phyloP scores from a whole-genome alignment of 148 eudicot genomes.

The Rhododendron ovatum region DNA sequence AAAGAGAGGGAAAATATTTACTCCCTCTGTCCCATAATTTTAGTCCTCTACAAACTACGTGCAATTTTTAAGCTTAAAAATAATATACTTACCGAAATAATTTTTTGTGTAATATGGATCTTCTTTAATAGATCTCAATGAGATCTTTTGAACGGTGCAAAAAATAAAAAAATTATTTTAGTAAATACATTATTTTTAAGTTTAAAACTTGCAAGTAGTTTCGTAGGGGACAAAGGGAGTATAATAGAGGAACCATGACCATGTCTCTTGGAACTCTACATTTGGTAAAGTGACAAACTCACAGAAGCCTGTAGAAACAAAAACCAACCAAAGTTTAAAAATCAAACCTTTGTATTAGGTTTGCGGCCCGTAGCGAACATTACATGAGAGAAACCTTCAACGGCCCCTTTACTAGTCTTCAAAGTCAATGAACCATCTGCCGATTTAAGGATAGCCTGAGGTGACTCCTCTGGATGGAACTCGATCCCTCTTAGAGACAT shows the following conservation, averaged over 20 bases:
- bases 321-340: slow-evolving; percentile 4
- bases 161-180: too few relatives aligned
- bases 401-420: slow-evolving; percentile 79
- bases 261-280: background rate
- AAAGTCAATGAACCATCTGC: slow-evolving; percentile 79
- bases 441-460: slow-evolving; percentile 72
- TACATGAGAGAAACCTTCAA: slow-evolving; percentile 82
- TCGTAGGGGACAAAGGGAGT: too few relatives aligned
- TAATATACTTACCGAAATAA: too few relatives aligned
- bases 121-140: too few relatives aligned
- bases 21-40: too few relatives aligned
- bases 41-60: too few relatives aligned
- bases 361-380: slow-evolving; percentile 98
- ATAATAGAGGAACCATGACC: background rate
- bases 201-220: too few relatives aligned
- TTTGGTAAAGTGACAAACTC: background rate
- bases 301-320: background rate
- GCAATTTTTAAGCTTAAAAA: too few relatives aligned
- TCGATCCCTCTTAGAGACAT: slow-evolving; percentile 88
- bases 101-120: too few relatives aligned
- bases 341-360: slow-evolving; percentile 79
- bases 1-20: background rate
- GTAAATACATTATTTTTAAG: too few relatives aligned
- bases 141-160: too few relatives aligned
- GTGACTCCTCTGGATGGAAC: slow-evolving; percentile 84